Base-by-base conservation (phyloP, 1,284 basidiomycete genomes). In the Cutaneotrichosporon cavernicola region DNA sequence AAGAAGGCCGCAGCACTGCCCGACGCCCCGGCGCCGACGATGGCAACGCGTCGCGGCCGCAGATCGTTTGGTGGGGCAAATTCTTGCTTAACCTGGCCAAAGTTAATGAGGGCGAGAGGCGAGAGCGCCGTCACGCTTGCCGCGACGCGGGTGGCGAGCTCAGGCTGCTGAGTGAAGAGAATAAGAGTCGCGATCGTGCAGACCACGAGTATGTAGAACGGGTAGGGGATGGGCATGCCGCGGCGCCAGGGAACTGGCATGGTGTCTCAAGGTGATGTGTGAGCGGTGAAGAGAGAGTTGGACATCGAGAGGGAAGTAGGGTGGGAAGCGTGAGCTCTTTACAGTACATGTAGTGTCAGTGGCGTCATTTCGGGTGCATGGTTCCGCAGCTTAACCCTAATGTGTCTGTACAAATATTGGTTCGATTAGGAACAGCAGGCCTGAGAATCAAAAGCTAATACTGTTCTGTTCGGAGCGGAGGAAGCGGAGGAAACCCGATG, bases 1-100 rank as follows among this genome's bases (percentile, higher is more conserved):
- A 92, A 94, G 78, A 91, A 94, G 1, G 93, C 91, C 10, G 92
- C 90, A 13, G 90, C 88, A 11, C 87, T 87, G 3, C 93, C 94
- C 9, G 85, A 90, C 9, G 93, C 90, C 22, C 93, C 93, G 0
- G 92, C 91, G 43, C 93, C 93, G 51, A 96, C 86, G 72, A 96
- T 87, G 8, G 92, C 92, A 66, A 96, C 71, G 52, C 80, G 65
- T 58, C 74, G 75, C 16, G 70, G 65, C 30, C n/a, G n/a, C 16
- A 32, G 55, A 16, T 55, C 31, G 5, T 55, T n/a, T 0, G 31
- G 26, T 18, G 51, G 1, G 13, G 31, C 51, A 5, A 46, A 46
- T 7, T 16, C 18, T 16, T 46, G 18, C 43, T 46, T 16, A 8
- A 18, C n/a, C 16, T 8, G 5, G 18, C 18, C 6, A 6, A 46